Base-by-base conservation (phyloP, 1,284 basidiomycete genomes). In the Ganoderma resinaceum region DNA sequence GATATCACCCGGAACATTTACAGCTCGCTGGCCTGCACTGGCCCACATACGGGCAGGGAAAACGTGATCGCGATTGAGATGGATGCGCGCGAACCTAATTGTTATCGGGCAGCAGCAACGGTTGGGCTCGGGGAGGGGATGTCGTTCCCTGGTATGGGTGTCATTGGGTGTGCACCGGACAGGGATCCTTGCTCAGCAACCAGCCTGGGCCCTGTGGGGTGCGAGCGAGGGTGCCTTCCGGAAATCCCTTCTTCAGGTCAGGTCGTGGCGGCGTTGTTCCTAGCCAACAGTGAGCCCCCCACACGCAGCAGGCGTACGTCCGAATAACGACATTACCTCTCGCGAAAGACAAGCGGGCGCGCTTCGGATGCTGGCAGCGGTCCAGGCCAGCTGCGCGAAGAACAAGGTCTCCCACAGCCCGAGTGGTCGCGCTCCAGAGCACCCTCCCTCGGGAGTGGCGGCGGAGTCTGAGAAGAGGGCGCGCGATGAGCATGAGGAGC, bases 1-100 rank as follows among this genome's bases (percentile, higher is more conserved):
- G 67, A 70, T 66, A 70, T 71, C 72, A 71, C 62, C 66, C 68
- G 71, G 71, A 61, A 62, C 66, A 68, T 69, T 61, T 62, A 61
- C 58, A 37, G 35, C 35, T 53, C 61, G 35, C 62, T 38, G 49
- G 52, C 38, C 16, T 35, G 23, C 52, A 49, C 52, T 33, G 29
- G 46, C 46, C 23, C 46, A 49, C 46, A 26, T 49, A 3, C 23
- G 46, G 23, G 46, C 46, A 49, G 23, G 46, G 26, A 23, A 26
- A 49, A 49, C 46, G 46, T 49, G 71, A 72, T 72, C 71, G 69
- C 71, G 62, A 70, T 64, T 38, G 59, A 46, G 40, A 40, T 26
- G 37, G 35, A 38, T 40, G 33, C 20, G 33, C 58, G 37, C 58
- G 20, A 38, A 40, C 58, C 11, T 26, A 60, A 60, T 42, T 37